These are phyloP conservation scores for Trypanosoma platydactyli DNA, from an alignment of 208 protist genomes.

Conservation along the genomic window DNA sequence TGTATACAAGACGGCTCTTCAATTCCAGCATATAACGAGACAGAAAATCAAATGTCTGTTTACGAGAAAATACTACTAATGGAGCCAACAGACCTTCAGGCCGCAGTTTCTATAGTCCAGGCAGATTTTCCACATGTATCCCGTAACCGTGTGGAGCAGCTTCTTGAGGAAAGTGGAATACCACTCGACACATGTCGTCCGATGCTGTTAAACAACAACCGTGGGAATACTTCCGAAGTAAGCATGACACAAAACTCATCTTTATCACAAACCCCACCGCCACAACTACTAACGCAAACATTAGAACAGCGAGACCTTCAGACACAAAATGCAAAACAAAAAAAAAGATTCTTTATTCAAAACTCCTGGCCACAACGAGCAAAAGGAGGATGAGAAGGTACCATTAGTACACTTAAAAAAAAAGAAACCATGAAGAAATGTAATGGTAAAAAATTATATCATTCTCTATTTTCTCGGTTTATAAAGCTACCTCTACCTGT, in stretches of 20 bases:
- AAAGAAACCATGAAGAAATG: neutral
- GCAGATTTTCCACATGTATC: constrained; percentile 60
- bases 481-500: no score
- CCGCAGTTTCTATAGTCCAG: constrained; percentile 38
- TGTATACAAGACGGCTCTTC: constrained; percentile 5
- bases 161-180: constrained; percentile 60
- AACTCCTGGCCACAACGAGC: no score
- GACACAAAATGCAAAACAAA: neutral
- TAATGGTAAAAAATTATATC: no score
- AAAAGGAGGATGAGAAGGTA: no score
- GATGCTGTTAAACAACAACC: constrained; percentile 15
- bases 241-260: constrained; percentile 15
- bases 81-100: constrained; percentile 56
- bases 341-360: constrained; percentile 13
- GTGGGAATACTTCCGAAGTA: neutral
- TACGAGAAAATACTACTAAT: constrained; percentile 68
- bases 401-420: no score
- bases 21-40: constrained; percentile 2
- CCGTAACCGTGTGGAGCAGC: constrained; percentile 42
- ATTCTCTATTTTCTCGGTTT: no score
- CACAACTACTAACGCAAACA: neutral
- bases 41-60: constrained; percentile 5
- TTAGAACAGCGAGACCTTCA: no score
- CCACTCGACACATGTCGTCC: constrained; percentile 33
- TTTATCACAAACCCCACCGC: constrained; percentile 16